Percentiles rank a stretch among this genome's conserved stretches.
phyloP scores from a whole-genome alignment of 495 filamentous ascomycete species.

The Viridothelium virens region DNA sequence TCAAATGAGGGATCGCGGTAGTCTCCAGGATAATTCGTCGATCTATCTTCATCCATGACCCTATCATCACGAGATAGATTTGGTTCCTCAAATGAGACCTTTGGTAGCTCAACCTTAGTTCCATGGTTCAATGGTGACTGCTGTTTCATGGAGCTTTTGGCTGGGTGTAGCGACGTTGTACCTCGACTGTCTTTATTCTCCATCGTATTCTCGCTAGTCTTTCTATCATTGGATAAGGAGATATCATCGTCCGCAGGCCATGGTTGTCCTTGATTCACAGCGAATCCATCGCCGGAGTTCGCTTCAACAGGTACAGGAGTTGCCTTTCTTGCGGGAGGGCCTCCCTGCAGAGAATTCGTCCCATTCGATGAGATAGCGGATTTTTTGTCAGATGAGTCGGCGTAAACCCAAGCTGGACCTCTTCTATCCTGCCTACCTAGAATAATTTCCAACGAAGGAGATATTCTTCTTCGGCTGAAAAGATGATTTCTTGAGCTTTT shows the following conservation, averaged over 20 bases:
- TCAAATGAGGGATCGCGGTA: neutral
- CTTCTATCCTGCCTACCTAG: slow-evolving; percentile 6
- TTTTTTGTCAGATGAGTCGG: neutral
- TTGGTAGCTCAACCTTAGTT: neutral
- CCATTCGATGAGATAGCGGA: neutral
- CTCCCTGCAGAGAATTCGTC: neutral
- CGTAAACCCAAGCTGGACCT: neutral
- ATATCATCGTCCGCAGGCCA: neutral
- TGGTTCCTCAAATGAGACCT: neutral
- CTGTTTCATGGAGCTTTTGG: slow-evolving; percentile 3
- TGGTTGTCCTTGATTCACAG: neutral
- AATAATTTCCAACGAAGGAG: neutral
- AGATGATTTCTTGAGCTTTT: neutral
- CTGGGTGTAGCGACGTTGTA: neutral
- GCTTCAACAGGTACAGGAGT: neutral
- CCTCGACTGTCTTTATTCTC: neutral
- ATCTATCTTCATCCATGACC: neutral
- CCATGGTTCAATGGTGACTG: neutral
- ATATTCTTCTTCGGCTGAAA: neutral
- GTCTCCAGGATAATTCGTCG: neutral
- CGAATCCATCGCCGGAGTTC: too few relatives aligned
- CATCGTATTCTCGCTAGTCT: neutral
- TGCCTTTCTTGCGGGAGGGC: neutral
- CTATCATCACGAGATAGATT: neutral
- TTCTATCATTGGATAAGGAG: neutral